phyloP scores from a whole-genome alignment of 495 filamentous ascomycete species.

The Penicillium lividum region DNA sequence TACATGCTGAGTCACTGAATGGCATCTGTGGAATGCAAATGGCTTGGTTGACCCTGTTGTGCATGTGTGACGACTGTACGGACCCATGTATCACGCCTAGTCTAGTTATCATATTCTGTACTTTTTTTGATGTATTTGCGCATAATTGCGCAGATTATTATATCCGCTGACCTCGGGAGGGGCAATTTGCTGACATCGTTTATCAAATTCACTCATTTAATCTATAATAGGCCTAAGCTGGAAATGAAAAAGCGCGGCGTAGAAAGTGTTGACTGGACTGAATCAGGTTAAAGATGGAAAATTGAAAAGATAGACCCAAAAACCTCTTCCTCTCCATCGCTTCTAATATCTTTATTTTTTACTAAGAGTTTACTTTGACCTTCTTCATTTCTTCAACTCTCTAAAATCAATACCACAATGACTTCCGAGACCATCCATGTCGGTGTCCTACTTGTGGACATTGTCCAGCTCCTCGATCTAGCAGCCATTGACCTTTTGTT shows the following conservation, averaged over 20 bases:
- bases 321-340: too few species aligned
- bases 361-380: not conserved
- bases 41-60: not conserved
- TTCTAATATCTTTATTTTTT: too few species aligned
- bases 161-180: not conserved
- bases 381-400: not conserved
- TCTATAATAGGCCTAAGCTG: too few species aligned
- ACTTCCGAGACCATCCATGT: constrained; percentile 27
- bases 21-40: not conserved
- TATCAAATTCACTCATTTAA: too few species aligned
- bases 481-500: constrained; percentile 51
- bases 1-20: not conserved
- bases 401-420: not conserved
- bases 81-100: not conserved
- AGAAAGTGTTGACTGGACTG: too few species aligned
- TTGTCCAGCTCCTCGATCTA: constrained; percentile 50
- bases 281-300: too few species aligned
- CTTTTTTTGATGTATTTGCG: not conserved
- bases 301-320: too few species aligned
- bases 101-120: not conserved
- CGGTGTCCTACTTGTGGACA: constrained; percentile 47
- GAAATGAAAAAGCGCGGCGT: too few species aligned
- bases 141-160: not conserved
- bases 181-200: not conserved
- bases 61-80: not conserved